These are phyloP conservation scores for Leccinum incarnatum DNA, from an alignment of 768 basidiomycete genomes.

Conservation along the genomic window DNA sequence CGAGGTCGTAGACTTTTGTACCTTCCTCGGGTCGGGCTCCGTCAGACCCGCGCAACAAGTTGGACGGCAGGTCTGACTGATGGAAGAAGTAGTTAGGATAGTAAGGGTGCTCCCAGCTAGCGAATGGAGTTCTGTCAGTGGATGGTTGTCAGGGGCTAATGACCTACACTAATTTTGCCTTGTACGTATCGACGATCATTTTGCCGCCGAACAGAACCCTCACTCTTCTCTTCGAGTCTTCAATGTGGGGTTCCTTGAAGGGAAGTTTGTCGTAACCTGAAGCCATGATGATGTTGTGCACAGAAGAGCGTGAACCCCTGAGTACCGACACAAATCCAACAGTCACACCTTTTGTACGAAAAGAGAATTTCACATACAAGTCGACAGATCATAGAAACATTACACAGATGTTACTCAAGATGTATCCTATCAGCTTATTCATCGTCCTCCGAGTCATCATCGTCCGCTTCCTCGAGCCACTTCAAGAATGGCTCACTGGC, in stretches of 20 bases:
- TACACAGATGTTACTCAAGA: not conserved
- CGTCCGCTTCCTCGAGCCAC: slow-evolving; percentile 91
- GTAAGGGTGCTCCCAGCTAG: slow-evolving; percentile 54
- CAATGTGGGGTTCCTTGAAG: slow-evolving; percentile 45
- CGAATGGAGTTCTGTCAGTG: not conserved
- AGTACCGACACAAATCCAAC: not conserved
- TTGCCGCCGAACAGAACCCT: slow-evolving; percentile 51
- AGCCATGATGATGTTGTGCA: slow-evolving; percentile 10
- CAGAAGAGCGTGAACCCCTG: not conserved
- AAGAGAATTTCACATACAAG: not conserved
- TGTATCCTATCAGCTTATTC: slow-evolving; percentile 12
- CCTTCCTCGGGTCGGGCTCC: slow-evolving; percentile 30
- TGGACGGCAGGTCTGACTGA: slow-evolving; percentile 40
- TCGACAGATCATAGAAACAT: slow-evolving; percentile 15
- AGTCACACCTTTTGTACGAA: too few relatives aligned
- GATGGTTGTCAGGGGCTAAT: not conserved
- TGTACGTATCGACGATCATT: slow-evolving; percentile 53
- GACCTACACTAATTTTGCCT: slow-evolving; percentile 57
- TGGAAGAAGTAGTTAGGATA: slow-evolving; percentile 60
- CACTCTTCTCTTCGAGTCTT: slow-evolving; percentile 48
- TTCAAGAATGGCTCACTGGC: slow-evolving; percentile 95
- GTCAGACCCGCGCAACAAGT: slow-evolving; percentile 37
- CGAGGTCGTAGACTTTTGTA: slow-evolving; percentile 43
- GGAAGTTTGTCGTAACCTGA: slow-evolving; percentile 25
- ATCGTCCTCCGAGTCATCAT: slow-evolving; percentile 44